These are phyloP conservation scores for Centrapalus pauciflorus DNA, from an alignment of 129 eudicot genomes.

Conservation along the genomic window DNA sequence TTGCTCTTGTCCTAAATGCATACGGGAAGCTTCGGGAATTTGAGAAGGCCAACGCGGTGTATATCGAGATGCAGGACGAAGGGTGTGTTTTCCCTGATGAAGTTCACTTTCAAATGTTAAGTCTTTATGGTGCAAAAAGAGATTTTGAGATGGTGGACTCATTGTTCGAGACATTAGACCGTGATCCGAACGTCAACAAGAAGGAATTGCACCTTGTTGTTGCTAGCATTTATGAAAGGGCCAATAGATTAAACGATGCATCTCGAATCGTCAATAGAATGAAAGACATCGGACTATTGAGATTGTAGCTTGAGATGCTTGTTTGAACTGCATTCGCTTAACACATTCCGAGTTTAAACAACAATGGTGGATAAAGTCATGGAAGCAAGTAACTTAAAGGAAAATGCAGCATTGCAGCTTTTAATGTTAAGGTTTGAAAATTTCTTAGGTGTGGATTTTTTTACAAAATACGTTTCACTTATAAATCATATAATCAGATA, in stretches of 20 bases:
- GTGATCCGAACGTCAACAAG: constrained; percentile 63
- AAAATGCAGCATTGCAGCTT: constrained; percentile 6
- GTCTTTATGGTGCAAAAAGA: constrained; percentile 67
- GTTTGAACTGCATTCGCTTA: no score
- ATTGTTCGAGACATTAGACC: constrained; percentile 50
- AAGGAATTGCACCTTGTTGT: constrained; percentile 87
- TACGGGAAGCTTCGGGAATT: constrained; percentile 67
- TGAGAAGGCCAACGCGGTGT: constrained; percentile 63
- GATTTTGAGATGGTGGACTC: constrained; percentile 63
- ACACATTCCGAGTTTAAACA: no score
- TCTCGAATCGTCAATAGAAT: constrained; percentile 53
- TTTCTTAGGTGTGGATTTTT: neutral
- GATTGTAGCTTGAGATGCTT: neutral
- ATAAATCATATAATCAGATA: no score
- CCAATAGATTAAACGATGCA: constrained; percentile 78
- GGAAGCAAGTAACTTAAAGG: neutral
- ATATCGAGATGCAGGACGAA: constrained; percentile 68
- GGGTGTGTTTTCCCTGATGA: constrained; percentile 91
- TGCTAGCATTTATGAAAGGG: constrained; percentile 68
- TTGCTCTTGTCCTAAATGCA: constrained; percentile 68
- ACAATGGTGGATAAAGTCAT: no score
- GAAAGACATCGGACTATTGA: constrained; percentile 44
- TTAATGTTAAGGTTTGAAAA: neutral
- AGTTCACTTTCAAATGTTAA: constrained; percentile 89
- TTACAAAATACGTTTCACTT: no score